Percentiles rank a stretch among this genome's conserved stretches.
Evolutionary conservation across 176 grass and related monocot species (phyloP).

Genomic region (Carex myosuroides): DNA sequence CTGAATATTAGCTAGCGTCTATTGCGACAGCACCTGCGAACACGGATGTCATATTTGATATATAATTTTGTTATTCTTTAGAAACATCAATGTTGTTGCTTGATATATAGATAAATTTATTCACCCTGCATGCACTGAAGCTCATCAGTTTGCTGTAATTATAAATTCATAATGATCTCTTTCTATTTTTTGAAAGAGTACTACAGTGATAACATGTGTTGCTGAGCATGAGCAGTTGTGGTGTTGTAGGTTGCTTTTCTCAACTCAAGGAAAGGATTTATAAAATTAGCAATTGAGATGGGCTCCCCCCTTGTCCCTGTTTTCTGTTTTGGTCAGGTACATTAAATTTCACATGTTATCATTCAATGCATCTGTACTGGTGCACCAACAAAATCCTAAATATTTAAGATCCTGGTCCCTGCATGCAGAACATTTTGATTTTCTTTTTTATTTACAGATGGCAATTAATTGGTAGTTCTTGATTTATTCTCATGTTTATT

Average conservation of each 20-base stretch:
- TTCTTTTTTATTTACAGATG: not conserved
- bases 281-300: constrained; percentile 78
- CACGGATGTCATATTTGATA: no score
- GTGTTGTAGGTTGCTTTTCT: constrained; percentile 67
- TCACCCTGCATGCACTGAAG: not conserved
- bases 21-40: no score
- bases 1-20: no score
- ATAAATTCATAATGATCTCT: not conserved
- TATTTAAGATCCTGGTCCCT: not conserved
- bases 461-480: not conserved
- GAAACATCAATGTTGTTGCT: no score
- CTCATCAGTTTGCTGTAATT: not conserved
- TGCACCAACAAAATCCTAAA: not conserved
- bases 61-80: no score
- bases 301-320: constrained; percentile 74
- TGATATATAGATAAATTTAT: no score
- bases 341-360: not conserved
- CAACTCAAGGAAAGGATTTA: constrained; percentile 86
- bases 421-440: not conserved
- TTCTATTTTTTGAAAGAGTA: not conserved
- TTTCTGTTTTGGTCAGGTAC: constrained; percentile 87
- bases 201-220: not conserved
- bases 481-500: not conserved
- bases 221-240: not conserved
- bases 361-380: not conserved